Percentiles rank a stretch among this genome's conserved stretches.
These are phyloP conservation scores for Psidium friedrichsthalianum DNA, from an alignment of 345 rosid species.

Conservation along the genomic window DNA sequence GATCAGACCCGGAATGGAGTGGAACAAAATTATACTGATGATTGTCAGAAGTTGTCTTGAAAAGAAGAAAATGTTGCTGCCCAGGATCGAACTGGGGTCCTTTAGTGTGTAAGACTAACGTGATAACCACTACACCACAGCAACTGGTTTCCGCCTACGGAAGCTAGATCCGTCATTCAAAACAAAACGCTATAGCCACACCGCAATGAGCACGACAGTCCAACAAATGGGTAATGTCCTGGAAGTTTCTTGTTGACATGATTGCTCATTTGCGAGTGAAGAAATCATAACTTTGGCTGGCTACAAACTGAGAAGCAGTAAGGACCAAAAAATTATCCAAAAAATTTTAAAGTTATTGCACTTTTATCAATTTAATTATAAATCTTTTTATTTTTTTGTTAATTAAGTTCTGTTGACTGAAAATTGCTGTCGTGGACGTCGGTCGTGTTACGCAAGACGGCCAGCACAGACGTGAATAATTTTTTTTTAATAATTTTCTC, in stretches of 20 bases:
- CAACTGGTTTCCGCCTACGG: rapidly evolving
- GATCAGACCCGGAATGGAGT: neutral
- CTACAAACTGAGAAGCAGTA: neutral
- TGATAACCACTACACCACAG: conserved; percentile 55
- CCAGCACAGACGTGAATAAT: too few species aligned
- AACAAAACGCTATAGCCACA: neutral
- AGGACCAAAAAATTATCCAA: neutral
- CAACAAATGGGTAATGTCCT: neutral
- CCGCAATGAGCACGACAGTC: neutral
- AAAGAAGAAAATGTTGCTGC: conserved; percentile 20
- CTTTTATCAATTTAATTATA: too few species aligned
- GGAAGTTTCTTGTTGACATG: neutral
- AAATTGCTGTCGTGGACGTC: too few species aligned
- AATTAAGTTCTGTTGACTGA: too few species aligned
- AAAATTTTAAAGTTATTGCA: too few species aligned
- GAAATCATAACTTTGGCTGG: neutral
- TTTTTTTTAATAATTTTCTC: too few species aligned
- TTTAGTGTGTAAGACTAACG: conserved; percentile 45
- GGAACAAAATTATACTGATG: neutral
- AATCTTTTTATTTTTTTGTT: too few species aligned
- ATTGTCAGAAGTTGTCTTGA: rapidly evolving
- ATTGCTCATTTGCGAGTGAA: neutral
- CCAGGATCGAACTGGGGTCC: conserved; percentile 48
- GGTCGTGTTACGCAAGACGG: too few species aligned
- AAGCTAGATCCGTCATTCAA: neutral